These are phyloP conservation scores for Metarhizium guizhouense DNA, from an alignment of 2,329 filamentous ascomycete species.

Conservation along the genomic window DNA sequence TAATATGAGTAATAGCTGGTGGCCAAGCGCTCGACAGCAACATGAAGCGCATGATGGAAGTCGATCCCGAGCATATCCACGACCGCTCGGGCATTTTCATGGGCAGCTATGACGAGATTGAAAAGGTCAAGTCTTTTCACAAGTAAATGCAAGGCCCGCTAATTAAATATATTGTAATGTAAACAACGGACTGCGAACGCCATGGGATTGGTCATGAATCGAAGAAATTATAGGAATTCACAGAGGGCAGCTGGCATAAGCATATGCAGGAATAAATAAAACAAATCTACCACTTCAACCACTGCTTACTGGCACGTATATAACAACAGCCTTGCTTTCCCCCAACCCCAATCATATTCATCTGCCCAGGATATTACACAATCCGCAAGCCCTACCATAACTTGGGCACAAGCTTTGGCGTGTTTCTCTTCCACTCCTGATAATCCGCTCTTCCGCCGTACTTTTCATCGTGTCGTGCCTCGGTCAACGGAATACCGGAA, in stretches of 20 bases:
- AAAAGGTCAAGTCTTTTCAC: constrained; percentile 85
- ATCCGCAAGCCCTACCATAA: constrained; percentile 25
- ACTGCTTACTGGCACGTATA: too few species aligned
- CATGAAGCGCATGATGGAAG: constrained; percentile 83
- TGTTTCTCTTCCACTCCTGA: constrained; percentile 58
- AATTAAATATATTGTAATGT: too few species aligned
- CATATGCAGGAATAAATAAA: not conserved
- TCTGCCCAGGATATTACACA: too few species aligned
- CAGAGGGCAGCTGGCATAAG: not conserved
- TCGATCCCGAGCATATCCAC: constrained; percentile 87
- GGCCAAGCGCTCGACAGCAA: constrained; percentile 86
- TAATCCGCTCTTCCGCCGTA: constrained; percentile 58
- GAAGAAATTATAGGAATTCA: not conserved
- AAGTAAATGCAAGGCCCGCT: constrained; percentile 26
- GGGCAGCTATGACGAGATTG: constrained; percentile 88
- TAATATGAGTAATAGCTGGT: constrained; percentile 52
- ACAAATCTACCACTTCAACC: not conserved
- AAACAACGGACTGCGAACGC: too few species aligned
- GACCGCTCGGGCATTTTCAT: constrained; percentile 94
- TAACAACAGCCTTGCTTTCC: not conserved
- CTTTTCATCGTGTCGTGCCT: constrained; percentile 58
- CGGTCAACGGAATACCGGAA: constrained; percentile 55
- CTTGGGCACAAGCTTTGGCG: constrained; percentile 56
- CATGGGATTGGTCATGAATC: too few species aligned
- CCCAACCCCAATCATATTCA: not conserved